Base-by-base conservation (phyloP, 139 green algal genomes). In the Yamagishiella unicocca region DNA sequence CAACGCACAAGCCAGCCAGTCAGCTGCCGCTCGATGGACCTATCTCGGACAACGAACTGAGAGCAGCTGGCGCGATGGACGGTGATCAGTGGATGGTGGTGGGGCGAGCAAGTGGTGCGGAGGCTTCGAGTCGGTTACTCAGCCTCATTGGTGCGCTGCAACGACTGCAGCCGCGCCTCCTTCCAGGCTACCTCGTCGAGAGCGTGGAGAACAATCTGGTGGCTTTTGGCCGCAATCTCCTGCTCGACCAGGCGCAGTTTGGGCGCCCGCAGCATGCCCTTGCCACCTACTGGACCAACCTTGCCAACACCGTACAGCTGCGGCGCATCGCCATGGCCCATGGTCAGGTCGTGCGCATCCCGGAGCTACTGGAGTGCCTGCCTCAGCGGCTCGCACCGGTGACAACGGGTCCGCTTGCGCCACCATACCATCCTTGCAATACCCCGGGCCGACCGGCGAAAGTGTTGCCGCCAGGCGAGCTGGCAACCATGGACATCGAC, bases 121-220 rank as follows among this genome's bases (percentile, higher is more conserved):
- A 17, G 12, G 17, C 12, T 17, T 17, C 17, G 50, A 17, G 17
- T 17, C 17, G 12, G 24, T 9, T 74, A 5, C 66, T 27, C 8
- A 27, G 12, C 19, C 54, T 90, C n/a, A 29, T 90, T 17, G 42
- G 58, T 4, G 7, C 2, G 7, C 45, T 88, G 22, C 87, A 90
- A n/a, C 79, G 75, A 50, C 4, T 75, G 3, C 78, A 83, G 72
- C 71, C 29, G 4, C 17, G 58, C 4, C 29, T 35, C 1, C 80
- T 42, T 0, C 70, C 71, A 25, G 81, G 35, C 6, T 91, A 85
- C 53, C 40, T 88, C 4, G 21, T 88, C 25, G 73, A 85, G 14
- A 31, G 50, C 12, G 50, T 17, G 17, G 12, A 58, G 12, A 17
- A 58, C 12, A 17, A 58, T 17, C 12, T 25, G 12, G 50, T 25